Base-by-base conservation (phyloP, 371 early-diverging fungal genomes). In the Circinella umbellata region DNA sequence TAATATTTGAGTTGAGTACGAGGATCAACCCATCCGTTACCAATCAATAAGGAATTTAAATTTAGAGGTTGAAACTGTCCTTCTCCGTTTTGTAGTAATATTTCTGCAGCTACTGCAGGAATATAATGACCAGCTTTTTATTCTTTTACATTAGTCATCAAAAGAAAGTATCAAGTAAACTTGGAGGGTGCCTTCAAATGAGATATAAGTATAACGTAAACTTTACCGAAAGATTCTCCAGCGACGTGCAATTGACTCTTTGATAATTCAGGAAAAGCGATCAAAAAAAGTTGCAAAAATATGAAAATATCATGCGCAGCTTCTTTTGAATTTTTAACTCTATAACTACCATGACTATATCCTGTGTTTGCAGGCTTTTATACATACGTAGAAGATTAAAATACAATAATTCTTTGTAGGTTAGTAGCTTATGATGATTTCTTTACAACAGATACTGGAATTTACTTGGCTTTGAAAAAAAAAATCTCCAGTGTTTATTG, bases 1-100 rank as follows among this genome's bases (percentile, higher is more conserved):
- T 94, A 97, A 78, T 89, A 91, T 75, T 92, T 85, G 73, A 91
- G 93, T 79, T 97, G 98, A 0, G 86, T 83, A 64, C 89, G 80
- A 35, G 94, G 93, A 62, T 95, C 92, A 2, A 93, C 93, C 81
- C 96, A 81, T 1, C 97, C 98, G 76, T 97, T 97, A 27, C 97
- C 97, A 65, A 96, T 92, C 65, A 92, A 77, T 68, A 96, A 76
- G 18, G 92, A 90, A 13, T 83, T 80, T 53, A 93, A 80, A 69
- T 91, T 88, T 72, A 79, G 6, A 3, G 59, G n/a, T 49, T 27
- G 14, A 69, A 37, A 18, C 13, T 65, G 39, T 4, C 57, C 51
- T 34, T 63, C 68, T n/a, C 49, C 77, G 73, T 76, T 55, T 15
- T 75, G 53, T 65, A 17, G 11, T 4, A 88, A 74, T 66, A 94